phyloP scores from a whole-genome alignment of 306 rosid species.

The Ammopiptanthus mongolicus region DNA sequence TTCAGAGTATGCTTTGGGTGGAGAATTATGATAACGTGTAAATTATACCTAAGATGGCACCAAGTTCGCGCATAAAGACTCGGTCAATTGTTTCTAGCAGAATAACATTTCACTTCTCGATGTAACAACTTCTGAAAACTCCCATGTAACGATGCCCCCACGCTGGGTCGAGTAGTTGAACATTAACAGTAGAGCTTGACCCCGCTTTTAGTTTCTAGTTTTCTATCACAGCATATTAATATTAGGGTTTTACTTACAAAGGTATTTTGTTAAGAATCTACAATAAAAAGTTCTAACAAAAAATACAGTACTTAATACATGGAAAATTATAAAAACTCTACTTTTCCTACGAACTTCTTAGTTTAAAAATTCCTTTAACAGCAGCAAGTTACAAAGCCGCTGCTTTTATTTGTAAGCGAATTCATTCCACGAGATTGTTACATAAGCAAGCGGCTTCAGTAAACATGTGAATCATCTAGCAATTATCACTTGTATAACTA shows the following conservation, averaged over 20 bases:
- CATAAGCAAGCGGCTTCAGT: not conserved
- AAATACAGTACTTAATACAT: not conserved
- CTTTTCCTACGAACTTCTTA: too few species aligned
- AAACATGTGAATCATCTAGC: not conserved
- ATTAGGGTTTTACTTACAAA: not conserved
- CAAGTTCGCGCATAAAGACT: not conserved
- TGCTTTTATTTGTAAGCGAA: not conserved
- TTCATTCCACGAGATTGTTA: not conserved
- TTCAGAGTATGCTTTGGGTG: too few species aligned
- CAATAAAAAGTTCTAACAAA: not conserved
- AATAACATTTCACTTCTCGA: not conserved
- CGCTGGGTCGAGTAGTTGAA: not conserved
- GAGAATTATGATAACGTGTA: too few species aligned
- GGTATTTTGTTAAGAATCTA: not conserved
- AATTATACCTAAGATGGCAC: not conserved
- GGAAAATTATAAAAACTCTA: not conserved
- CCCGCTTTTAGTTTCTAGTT: not conserved
- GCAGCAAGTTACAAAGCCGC: not conserved
- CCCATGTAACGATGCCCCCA: constrained; percentile 29
- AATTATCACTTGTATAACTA: not conserved
- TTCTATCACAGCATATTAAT: not conserved
- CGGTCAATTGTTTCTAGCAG: not conserved
- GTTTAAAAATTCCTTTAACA: too few species aligned
- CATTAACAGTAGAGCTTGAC: not conserved
- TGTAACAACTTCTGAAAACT: constrained; percentile 24